phyloP scores from a whole-genome alignment of 2,329 filamentous ascomycete genomes.

The Colletotrichum sublineola region DNA sequence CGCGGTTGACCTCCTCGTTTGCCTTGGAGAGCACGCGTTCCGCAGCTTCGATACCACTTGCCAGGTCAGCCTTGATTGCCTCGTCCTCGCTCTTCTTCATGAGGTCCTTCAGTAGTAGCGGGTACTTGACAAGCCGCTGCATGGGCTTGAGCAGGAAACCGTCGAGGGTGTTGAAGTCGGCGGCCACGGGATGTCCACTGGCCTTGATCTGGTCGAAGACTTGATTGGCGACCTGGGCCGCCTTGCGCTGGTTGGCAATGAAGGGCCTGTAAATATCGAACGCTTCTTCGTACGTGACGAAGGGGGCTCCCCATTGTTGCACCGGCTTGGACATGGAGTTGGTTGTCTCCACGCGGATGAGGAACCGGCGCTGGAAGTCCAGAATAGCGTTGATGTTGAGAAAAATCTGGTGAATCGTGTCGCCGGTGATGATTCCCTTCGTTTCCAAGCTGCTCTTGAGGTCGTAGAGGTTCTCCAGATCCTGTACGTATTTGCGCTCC shows the following conservation, averaged over 20 bases:
- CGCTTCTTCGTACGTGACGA: conserved; percentile 84
- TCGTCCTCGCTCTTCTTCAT: conserved; percentile 86
- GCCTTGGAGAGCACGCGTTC: conserved; percentile 86
- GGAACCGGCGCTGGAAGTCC: conserved; percentile 93
- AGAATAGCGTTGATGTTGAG: conserved; percentile 95
- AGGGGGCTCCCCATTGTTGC: conserved; percentile 97
- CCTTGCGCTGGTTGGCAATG: conserved; percentile 95
- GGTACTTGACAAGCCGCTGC: conserved; percentile 95
- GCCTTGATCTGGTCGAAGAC: conserved; percentile 88
- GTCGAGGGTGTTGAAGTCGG: conserved; percentile 88
- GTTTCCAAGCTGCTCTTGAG: conserved; percentile 92
- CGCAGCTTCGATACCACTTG: conserved; percentile 82
- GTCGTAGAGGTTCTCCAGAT: conserved; percentile 92
- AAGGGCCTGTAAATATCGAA: conserved; percentile 97
- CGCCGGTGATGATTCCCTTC: conserved; percentile 87
- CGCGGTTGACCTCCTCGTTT: conserved; percentile 91
- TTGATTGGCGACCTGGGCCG: conserved; percentile 84
- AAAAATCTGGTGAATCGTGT: conserved; percentile 94
- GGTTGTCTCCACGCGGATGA: conserved; percentile 96
- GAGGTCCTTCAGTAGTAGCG: conserved; percentile 89
- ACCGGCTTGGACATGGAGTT: conserved; percentile 82
- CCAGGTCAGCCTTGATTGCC: conserved; percentile 78
- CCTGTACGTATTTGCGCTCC: conserved; percentile 97
- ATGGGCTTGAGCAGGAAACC: conserved; percentile 97
- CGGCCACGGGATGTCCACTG: conserved; percentile 83